A percentile compares a stretch with the other conserved stretches of the same genome.
Conservation (phyloP, 441 rosid species). For the Gossypium schwendimanii region DNA sequence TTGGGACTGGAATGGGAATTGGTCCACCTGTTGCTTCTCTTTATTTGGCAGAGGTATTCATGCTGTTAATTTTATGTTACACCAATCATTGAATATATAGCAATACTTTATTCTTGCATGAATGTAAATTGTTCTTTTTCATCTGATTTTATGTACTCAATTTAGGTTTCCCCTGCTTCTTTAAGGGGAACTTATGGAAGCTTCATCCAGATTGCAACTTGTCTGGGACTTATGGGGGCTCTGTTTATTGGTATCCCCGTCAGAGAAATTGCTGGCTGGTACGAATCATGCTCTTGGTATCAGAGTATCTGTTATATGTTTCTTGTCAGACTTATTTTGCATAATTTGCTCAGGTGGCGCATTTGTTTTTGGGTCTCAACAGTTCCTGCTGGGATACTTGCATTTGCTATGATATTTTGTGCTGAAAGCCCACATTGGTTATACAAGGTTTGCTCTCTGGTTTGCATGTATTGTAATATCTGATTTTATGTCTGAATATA, state of each 20-base stretch:
- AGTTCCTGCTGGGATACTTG: slow-evolving; percentile 76
- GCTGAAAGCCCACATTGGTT: slow-evolving; percentile 96
- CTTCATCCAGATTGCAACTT: slow-evolving; percentile 84
- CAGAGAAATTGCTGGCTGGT: slow-evolving; percentile 63
- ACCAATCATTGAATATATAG: neutral
- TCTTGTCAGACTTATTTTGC: neutral
- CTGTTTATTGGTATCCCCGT: slow-evolving; percentile 80
- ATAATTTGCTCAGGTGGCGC: slow-evolving; percentile 55
- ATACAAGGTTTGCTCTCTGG: slow-evolving; percentile 48
- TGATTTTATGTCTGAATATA: neutral
- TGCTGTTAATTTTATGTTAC: neutral
- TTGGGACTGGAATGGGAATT: slow-evolving; percentile 89
- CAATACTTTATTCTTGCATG: slow-evolving; percentile 8
- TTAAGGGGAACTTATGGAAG: slow-evolving; percentile 97
- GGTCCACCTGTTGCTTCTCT: slow-evolving; percentile 89
- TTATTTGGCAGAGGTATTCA: slow-evolving; percentile 80
- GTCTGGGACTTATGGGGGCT: slow-evolving; percentile 79
- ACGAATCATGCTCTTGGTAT: slow-evolving; percentile 19
- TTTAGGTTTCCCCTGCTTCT: slow-evolving; percentile 79
- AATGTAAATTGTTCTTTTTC: neutral
- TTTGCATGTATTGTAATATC: neutral
- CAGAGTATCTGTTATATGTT: neutral
- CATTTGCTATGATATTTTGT: slow-evolving; percentile 65
- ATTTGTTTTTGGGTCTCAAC: slow-evolving; percentile 76
- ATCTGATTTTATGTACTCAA: neutral